Base-by-base conservation (phyloP, 495 filamentous ascomycete species). In the Niebla homalea region DNA sequence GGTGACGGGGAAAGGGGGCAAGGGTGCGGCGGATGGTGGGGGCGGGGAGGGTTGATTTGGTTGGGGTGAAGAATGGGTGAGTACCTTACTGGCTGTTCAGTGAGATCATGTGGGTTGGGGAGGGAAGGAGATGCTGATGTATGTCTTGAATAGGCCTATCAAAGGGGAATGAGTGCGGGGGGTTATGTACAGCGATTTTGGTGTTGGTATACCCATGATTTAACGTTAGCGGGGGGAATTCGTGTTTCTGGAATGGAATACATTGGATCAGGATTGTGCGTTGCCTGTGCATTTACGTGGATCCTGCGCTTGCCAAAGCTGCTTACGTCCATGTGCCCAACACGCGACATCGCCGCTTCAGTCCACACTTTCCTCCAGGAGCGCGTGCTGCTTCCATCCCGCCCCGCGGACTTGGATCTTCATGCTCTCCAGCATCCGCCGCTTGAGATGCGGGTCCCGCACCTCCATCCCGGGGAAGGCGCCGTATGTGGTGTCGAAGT, bases 391-490 rank as follows among this genome's bases (percentile, higher is more conserved):
- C 10, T 45, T 36, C 50, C 50, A 53, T 22, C 69, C 38, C 64
- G 53, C 47, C 74, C 50, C 15, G 75, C 60, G 0, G 55, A 78
- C 65, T 57, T 85, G 79, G 22, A 86, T 84, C 67, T 86, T 74
- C 68, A 84, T 84, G 60, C 85, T 89, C 54, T 86, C 76, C 59
- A 87, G 50, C 19, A 89, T 71, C 52, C 82, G 70, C 36, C 57
- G 55, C 68, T 84, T 87, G 50, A 85, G 66, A 29, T 67, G 58
- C 7, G 57, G 26, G n/a, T 70, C 73, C 42, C 73, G 61, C 3
- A 86, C 73, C 54, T 86, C 80, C 60, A 69, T 67, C 0, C 75
- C 75, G 8, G 64, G 46, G 51, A 89, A 85, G 5, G 76, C 79
- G 0, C 84, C 84, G 57, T 82, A 77, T 0, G 83, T 80, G 21